A percentile compares a stretch with the other conserved stretches of the same genome.
Evolutionary conservation across 139 green algal species (phyloP).

Genomic region (Coelastrella sp.): DNA sequence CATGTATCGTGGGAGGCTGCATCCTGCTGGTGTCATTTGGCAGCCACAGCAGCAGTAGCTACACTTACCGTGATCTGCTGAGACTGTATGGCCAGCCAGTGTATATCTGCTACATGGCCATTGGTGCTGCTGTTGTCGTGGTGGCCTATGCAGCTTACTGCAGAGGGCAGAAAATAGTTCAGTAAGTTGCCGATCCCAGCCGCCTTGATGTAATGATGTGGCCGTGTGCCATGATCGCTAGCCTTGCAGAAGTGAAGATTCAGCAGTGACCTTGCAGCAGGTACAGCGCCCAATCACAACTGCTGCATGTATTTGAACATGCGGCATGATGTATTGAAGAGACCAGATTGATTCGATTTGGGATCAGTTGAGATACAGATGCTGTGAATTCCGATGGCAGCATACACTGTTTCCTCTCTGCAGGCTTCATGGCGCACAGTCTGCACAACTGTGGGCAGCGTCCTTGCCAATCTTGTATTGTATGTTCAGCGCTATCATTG

Average conservation of each 20-base stretch:
- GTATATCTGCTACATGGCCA: slow-evolving; percentile 80
- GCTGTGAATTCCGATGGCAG: slow-evolving; percentile 22
- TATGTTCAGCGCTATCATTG: slow-evolving; percentile 81
- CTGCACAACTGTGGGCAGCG: slow-evolving; percentile 53
- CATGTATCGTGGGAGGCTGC: slow-evolving; percentile 82
- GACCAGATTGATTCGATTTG: too few species aligned
- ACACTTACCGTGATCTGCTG: slow-evolving; percentile 76
- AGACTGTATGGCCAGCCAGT: slow-evolving; percentile 70
- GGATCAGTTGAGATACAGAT: too few species aligned
- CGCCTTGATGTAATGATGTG: too few species aligned
- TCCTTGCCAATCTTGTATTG: slow-evolving; percentile 83
- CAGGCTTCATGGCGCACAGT: neutral
- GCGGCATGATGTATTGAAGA: too few species aligned
- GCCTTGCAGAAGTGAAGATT: too few species aligned
- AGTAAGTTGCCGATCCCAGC: slow-evolving; percentile 28
- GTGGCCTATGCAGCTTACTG: slow-evolving; percentile 67
- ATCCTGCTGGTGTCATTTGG: slow-evolving; percentile 90
- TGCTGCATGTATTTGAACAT: too few species aligned
- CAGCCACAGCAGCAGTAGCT: slow-evolving; percentile 77
- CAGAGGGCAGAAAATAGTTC: slow-evolving; percentile 51
- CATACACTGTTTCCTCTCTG: slow-evolving; percentile 83
- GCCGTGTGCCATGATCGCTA: too few species aligned
- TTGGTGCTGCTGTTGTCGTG: slow-evolving; percentile 59
- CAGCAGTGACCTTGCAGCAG: too few species aligned
- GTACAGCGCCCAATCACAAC: too few species aligned